Evolutionary conservation across 2,329 filamentous ascomycete genomes (phyloP), one percentile per base, ranked within the genome.

Genomic region (Ambrosiella cleistominuta): DNA sequence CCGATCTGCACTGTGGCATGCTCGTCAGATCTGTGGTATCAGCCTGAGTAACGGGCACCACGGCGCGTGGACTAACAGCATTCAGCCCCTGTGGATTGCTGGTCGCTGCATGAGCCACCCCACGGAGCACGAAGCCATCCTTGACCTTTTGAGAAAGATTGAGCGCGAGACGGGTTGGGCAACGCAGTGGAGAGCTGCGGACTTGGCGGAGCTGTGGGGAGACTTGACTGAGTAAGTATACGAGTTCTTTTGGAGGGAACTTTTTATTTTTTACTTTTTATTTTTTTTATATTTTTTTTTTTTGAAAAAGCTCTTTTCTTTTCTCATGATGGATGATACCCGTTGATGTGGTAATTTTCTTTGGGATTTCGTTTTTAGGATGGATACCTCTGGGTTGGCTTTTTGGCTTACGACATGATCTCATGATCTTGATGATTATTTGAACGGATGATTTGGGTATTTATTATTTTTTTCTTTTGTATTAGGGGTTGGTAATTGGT

Each of bases 21-120:
- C 75, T 1, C 68, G 75, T 12, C 71, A 73, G 12, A 72, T 79
- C 7, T 76, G 74, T 52, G 76, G 73, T 0, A 79, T 79, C 19
- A 76, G 75, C 13, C 64, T 74, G 12, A 71, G 74, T 1, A 80
- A 78, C 54, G 69, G 70, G 11, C 74, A 79, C 60, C 73, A 75
- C 40, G 76, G 75, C 0, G 75, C 73, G n/a, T 68, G 77, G 64
- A 79, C 74, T 36, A 78, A 79, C 61, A 72, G 75, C 3, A 72
- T 78, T 1, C 76, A 79, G 62, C 75, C 75, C 1, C 64, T 79
- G 2, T 78, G 74, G 72, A 71, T 79, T 58, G 76, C 77, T 0
- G 77, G 76, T 0, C 68, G 72, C 3, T 66, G 76, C 2, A 71
- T 79, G 64, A 78, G 72, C 61, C 75, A 78, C 62, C 70, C 67